Conservation (phyloP, 257 asterid species). For the Rauvolfia tetraphylla region DNA sequence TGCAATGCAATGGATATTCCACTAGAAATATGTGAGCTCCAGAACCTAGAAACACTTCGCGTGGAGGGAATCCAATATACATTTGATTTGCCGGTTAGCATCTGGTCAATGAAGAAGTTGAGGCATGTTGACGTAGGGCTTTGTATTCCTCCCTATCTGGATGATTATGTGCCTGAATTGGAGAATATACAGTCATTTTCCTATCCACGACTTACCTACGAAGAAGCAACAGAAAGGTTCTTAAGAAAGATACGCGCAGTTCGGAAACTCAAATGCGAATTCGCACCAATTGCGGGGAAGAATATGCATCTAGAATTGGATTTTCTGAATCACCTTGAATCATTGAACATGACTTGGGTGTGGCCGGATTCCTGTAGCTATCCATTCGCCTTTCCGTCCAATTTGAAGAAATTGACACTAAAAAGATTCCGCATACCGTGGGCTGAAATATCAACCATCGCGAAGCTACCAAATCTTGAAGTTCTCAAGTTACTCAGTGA, state of each 20-base stretch:
- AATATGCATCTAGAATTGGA: neutral
- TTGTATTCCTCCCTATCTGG: neutral
- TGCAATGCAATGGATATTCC: neutral
- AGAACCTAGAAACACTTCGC: neutral
- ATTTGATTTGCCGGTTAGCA: too few relatives aligned
- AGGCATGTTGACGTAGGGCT: neutral
- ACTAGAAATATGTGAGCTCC: neutral
- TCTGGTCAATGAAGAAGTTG: neutral
- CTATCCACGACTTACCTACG: too few relatives aligned
- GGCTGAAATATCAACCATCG: neutral
- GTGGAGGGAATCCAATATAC: neutral
- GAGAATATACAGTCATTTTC: neutral
- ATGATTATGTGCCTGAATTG: neutral
- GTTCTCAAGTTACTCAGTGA: neutral
- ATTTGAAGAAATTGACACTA: neutral
- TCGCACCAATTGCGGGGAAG: too few relatives aligned
- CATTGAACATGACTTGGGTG: too few relatives aligned
- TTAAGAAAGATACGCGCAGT: too few relatives aligned
- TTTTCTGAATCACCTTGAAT: too few relatives aligned
- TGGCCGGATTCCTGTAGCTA: too few relatives aligned
- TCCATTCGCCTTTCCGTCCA: neutral
- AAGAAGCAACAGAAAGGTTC: too few relatives aligned
- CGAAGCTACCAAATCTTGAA: neutral
- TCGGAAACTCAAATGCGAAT: too few relatives aligned
- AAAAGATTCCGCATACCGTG: neutral